Evolutionary conservation across 164 flowering plant genomes (phyloP).

Genomic region (Liriodendron chinense): DNA sequence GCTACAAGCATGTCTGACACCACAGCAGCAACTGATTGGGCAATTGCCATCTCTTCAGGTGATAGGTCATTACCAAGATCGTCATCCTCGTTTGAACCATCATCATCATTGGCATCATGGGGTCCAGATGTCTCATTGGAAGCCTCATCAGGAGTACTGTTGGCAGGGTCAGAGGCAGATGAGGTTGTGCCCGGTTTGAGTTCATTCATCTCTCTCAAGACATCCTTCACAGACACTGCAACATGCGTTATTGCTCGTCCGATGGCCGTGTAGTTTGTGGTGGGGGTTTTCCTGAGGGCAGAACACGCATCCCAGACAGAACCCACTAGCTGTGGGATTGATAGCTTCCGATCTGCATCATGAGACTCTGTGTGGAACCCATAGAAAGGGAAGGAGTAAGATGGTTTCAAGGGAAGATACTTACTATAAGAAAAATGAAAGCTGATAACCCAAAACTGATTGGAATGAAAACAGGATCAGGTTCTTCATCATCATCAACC

Average conservation of each 20-base stretch:
- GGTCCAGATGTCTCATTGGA: constrained; percentile 19
- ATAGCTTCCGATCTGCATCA: constrained; percentile 28
- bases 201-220: constrained; percentile 88
- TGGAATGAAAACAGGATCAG: background rate
- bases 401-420: background rate
- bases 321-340: constrained; percentile 66
- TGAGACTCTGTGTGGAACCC: constrained; percentile 37
- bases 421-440: background rate
- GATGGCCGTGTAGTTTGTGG: constrained; percentile 68
- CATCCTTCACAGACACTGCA: constrained; percentile 86
- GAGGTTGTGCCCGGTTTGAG: constrained; percentile 49
- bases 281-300: constrained; percentile 74
- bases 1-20: constrained; percentile 54
- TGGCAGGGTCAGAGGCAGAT: constrained; percentile 14
- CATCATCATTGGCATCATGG: constrained; percentile 21
- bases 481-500: background rate
- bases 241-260: constrained; percentile 83
- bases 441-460: background rate
- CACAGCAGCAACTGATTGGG: constrained; percentile 37
- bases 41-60: constrained; percentile 75
- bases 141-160: constrained; percentile 26
- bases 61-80: constrained; percentile 74
- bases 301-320: constrained; percentile 81
- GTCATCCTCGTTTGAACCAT: constrained; percentile 44
- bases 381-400: background rate